phyloP scores from a whole-genome alignment of 2,329 filamentous ascomycete species.

The Trichoderma cornu-damae region DNA sequence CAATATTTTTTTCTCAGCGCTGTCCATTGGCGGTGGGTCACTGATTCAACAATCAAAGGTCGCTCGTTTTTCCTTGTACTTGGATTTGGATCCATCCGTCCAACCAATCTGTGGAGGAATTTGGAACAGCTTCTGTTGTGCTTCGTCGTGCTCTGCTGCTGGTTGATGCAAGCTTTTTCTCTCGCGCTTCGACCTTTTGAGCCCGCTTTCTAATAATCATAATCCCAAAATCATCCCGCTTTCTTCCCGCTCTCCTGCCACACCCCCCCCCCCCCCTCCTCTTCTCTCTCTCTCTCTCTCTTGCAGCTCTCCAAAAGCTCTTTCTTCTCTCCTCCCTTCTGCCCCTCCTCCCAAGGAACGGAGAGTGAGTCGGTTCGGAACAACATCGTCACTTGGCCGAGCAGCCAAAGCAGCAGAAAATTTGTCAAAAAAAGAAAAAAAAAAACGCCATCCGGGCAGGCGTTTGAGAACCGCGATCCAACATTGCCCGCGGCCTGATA shows the following conservation, averaged over 20 bases:
- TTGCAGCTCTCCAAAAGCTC: background rate
- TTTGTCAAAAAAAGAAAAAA: too few relatives aligned
- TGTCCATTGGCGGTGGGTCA: slow-evolving; percentile 33
- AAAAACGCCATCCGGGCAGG: background rate
- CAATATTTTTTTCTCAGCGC: slow-evolving; percentile 30
- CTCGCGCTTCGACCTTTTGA: background rate
- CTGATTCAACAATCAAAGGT: slow-evolving; percentile 36
- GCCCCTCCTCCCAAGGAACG: slow-evolving; percentile 24
- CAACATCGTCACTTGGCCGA: slow-evolving; percentile 5
- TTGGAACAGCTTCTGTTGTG: background rate
- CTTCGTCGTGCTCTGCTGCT: background rate
- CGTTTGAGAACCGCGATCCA: slow-evolving; percentile 4
- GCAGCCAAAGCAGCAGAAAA: slow-evolving; percentile 7
- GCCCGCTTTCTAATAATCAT: slow-evolving; percentile 21
- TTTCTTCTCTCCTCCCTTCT: slow-evolving; percentile 9
- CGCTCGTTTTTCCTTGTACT: slow-evolving; percentile 18
- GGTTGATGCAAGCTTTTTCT: slow-evolving; percentile 7
- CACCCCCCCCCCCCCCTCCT: too few relatives aligned
- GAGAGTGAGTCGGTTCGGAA: slow-evolving; percentile 18
- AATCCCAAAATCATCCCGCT: slow-evolving; percentile 18
- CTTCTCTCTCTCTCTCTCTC: too few relatives aligned
- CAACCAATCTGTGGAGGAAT: slow-evolving; percentile 18
- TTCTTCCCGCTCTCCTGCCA: background rate
- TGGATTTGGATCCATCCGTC: too few relatives aligned
- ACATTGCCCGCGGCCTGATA: slow-evolving; percentile 6